Percentiles rank a stretch among this genome's conserved stretches.
phyloP scores from a whole-genome alignment of 805 yeast species.

The Pichia pseudocactophila region DNA sequence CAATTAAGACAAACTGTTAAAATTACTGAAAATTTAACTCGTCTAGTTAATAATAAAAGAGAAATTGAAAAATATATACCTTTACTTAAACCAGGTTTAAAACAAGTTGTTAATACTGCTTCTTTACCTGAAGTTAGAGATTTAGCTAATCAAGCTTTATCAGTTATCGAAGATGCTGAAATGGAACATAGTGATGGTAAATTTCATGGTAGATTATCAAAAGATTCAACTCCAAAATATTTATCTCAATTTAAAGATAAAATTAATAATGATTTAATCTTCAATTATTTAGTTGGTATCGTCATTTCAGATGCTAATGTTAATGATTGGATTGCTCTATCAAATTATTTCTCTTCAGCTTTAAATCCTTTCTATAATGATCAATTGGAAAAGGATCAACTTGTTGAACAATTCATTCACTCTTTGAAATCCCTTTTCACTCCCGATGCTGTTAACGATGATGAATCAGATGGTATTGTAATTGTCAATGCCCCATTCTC shows the following conservation, averaged over 20 bases:
- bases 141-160: conserved; percentile 77
- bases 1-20: conserved; percentile 94
- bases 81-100: conserved; percentile 79
- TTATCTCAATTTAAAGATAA: conserved; percentile 23
- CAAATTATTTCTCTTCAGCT: conserved; percentile 42
- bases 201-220: conserved; percentile 65
- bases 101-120: conserved; percentile 81
- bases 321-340: conserved; percentile 59
- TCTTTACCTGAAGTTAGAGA: conserved; percentile 95
- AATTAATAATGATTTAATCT: conserved; percentile 31
- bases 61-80: conserved; percentile 89
- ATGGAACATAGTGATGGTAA: conserved; percentile 57
- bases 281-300: conserved; percentile 42
- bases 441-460: conserved; percentile 45
- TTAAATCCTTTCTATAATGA: conserved; percentile 27
- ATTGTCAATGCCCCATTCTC: conserved; percentile 94
- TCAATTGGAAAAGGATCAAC: conserved; percentile 28
- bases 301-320: conserved; percentile 60
- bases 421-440: conserved; percentile 48
- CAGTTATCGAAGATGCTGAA: conserved; percentile 76
- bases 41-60: conserved; percentile 86
- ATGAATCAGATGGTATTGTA: conserved; percentile 74
- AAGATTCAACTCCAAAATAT: conserved; percentile 43
- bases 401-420: conserved; percentile 36
- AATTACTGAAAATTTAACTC: conserved; percentile 89